Evolutionary conservation across 78 protist genomes (phyloP).

Genomic region (Guillardia theta): DNA sequence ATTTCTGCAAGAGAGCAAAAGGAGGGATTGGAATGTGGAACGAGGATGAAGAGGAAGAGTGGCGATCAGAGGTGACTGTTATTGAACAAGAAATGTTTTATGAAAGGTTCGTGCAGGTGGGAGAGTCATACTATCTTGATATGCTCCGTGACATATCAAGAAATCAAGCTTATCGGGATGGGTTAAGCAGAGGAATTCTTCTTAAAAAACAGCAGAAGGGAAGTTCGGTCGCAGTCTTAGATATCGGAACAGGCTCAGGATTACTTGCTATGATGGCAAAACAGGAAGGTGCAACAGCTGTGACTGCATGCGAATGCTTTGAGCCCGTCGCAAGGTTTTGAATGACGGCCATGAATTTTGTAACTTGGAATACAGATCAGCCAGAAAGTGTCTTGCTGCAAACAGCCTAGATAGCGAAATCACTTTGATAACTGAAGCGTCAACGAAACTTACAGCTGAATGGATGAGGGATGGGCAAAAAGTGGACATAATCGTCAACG

Average conservation of each 20-base stretch:
- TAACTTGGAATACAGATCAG: too few relatives aligned
- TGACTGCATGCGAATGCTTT: conserved; percentile 1
- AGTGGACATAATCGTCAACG: not conserved
- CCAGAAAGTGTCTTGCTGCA: not conserved
- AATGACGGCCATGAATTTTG: too few relatives aligned
- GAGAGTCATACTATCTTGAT: not conserved
- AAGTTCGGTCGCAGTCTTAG: not conserved
- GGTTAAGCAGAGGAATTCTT: not conserved
- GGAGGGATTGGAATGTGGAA: not conserved
- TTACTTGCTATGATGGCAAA: not conserved
- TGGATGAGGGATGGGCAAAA: not conserved
- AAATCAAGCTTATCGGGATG: not conserved
- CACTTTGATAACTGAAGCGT: not conserved
- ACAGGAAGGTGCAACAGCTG: not conserved
- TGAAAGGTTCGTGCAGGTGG: not conserved
- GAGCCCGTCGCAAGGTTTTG: not conserved
- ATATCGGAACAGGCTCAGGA: not conserved
- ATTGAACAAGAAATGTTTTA: not conserved
- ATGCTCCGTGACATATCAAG: not conserved
- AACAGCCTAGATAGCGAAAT: not conserved
- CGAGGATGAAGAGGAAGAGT: not conserved
- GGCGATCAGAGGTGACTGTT: not conserved
- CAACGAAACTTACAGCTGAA: not conserved
- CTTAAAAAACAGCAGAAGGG: not conserved
- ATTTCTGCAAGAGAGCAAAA: not conserved